phyloP scores from a whole-genome alignment of 306 rosid species.

The Trifolium repens region DNA sequence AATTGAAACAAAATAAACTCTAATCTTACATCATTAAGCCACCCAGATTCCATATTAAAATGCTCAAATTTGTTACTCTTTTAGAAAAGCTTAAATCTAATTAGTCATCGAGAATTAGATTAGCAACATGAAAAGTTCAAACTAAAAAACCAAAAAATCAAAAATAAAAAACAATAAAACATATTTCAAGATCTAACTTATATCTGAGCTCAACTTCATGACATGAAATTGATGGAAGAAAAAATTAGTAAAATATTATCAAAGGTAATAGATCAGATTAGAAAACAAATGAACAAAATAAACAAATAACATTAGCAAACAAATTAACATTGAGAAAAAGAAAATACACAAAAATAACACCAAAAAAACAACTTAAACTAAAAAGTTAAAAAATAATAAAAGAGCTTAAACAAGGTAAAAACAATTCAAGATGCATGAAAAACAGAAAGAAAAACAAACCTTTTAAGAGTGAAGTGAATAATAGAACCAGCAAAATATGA shows the following conservation, averaged over 20 bases:
- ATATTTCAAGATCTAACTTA: constrained; percentile 46
- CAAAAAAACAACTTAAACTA: neutral
- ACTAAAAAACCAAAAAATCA: neutral
- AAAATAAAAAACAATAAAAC: constrained; percentile 3
- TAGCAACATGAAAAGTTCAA: constrained; percentile 1
- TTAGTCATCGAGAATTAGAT: neutral
- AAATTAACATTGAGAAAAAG: constrained; percentile 22
- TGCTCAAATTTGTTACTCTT: neutral
- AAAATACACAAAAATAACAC: neutral
- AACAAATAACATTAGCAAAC: neutral
- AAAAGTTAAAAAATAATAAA: neutral
- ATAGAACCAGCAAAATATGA: constrained; percentile 25
- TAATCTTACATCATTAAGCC: constrained; percentile 17
- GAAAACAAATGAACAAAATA: constrained; percentile 3
- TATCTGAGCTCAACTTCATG: neutral
- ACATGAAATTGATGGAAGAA: neutral
- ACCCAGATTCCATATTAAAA: constrained; percentile 37
- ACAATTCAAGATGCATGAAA: neutral
- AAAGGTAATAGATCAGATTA: constrained; percentile 43
- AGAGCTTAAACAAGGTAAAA: neutral
- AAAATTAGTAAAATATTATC: neutral
- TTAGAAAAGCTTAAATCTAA: constrained; percentile 24
- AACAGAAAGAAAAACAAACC: constrained; percentile 53
- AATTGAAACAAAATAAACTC: constrained; percentile 24
- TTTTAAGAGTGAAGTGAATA: constrained; percentile 40